Conservation (phyloP, 768 basidiomycete species). For the Serendipita sp. region DNA sequence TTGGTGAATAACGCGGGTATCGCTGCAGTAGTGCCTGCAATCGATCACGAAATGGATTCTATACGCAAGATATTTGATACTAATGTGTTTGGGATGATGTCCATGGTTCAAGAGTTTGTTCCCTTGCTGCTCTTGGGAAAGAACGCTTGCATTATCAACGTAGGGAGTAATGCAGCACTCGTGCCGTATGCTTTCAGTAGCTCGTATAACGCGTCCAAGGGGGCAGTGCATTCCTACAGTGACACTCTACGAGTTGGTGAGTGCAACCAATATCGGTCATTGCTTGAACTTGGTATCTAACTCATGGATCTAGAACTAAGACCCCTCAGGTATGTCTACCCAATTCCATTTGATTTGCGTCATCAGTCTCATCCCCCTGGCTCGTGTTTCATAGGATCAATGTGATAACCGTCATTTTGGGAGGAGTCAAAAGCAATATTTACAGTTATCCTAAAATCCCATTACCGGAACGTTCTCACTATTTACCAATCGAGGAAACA, state of each 20-base stretch:
- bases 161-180: conserved; percentile 19
- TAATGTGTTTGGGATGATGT: conserved; percentile 22
- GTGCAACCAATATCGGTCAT: neutral
- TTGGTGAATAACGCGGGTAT: conserved; percentile 17
- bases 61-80: conserved; percentile 19
- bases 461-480: neutral
- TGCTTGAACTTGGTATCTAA: neutral
- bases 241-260: conserved; percentile 18
- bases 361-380: neutral
- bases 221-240: conserved; percentile 20
- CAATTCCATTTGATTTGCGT: too few species aligned
- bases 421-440: neutral
- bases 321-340: conserved; percentile 18
- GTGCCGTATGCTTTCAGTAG: conserved; percentile 20
- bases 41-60: conserved; percentile 17
- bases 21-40: conserved; percentile 14
- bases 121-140: conserved; percentile 17
- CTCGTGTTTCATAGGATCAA: neutral
- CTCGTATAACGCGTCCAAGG: conserved; percentile 21
- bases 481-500: neutral
- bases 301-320: conserved; percentile 15
- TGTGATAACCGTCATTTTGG: neutral
- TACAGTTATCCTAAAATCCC: neutral
- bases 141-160: conserved; percentile 16
- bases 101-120: conserved; percentile 21